Percentiles rank a stretch among this genome's conserved stretches.
phyloP scores from a whole-genome alignment of 2,329 filamentous ascomycete genomes.

The Fusarium liriodendri region DNA sequence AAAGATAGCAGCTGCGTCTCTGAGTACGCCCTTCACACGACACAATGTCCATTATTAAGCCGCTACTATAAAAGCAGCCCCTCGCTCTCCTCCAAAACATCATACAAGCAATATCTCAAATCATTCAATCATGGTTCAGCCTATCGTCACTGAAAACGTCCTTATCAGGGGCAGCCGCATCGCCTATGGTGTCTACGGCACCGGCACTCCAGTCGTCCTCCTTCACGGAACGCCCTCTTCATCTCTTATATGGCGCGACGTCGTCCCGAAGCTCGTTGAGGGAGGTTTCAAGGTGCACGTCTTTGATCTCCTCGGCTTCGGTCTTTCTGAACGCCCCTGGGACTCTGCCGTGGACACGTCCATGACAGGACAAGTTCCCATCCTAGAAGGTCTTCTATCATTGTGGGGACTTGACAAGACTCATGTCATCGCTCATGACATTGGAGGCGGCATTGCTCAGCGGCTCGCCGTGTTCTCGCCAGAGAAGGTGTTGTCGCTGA shows the following conservation, averaged over 20 bases:
- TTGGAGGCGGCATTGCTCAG: conserved; percentile 47
- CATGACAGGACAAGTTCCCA: conserved; percentile 47
- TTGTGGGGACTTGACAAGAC: conserved; percentile 41
- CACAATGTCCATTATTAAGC: conserved; percentile 30
- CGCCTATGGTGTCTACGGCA: conserved; percentile 44
- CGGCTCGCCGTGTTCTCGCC: conserved; percentile 42
- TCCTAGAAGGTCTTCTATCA: conserved; percentile 42
- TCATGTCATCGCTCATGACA: conserved; percentile 47
- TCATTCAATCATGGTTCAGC: conserved; percentile 16
- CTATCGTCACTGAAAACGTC: conserved; percentile 42
- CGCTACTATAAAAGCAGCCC: conserved; percentile 8
- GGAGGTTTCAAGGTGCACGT: conserved; percentile 42
- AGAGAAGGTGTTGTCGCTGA: conserved; percentile 39
- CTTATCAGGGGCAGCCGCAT: conserved; percentile 44
- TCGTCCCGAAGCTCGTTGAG: conserved; percentile 38
- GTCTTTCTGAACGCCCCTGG: conserved; percentile 48
- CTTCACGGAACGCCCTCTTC: conserved; percentile 50
- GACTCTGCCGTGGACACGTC: conserved; percentile 45
- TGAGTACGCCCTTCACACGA: conserved; percentile 32
- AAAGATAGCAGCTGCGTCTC: background rate
- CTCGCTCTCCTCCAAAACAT: fast-evolving
- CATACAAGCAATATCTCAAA: background rate
- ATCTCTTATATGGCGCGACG: conserved; percentile 49
- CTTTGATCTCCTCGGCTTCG: conserved; percentile 49
- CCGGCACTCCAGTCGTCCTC: conserved; percentile 43